phyloP scores from a whole-genome alignment of 768 basidiomycete genomes.

The Dioszegia aurantiaca region DNA sequence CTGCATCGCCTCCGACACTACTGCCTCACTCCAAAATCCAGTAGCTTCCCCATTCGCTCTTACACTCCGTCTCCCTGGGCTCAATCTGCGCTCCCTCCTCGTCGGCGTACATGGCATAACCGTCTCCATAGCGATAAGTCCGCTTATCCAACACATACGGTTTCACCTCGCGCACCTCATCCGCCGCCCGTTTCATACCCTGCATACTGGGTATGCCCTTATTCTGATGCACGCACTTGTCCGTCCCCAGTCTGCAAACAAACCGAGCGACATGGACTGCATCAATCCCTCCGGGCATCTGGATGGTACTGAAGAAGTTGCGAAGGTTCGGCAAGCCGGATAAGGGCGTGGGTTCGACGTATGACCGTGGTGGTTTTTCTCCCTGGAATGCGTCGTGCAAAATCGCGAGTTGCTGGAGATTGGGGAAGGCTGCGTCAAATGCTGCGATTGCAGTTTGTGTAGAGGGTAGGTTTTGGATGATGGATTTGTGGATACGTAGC shows the following conservation, averaged over 20 bases:
- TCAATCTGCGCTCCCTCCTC: background rate
- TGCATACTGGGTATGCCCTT: background rate
- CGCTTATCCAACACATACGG: background rate
- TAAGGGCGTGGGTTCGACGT: background rate
- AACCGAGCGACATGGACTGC: background rate
- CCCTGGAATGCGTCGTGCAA: background rate
- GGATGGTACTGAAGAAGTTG: background rate
- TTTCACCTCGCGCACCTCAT: background rate
- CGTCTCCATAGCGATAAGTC: background rate
- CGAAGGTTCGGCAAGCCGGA: slow-evolving; percentile 2
- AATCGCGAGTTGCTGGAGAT: background rate
- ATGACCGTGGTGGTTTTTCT: background rate
- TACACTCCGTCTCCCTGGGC: background rate
- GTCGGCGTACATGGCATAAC: background rate
- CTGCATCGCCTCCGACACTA: too few species aligned
- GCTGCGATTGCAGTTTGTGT: slow-evolving; percentile 4
- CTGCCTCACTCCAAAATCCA: background rate
- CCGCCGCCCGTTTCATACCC: background rate
- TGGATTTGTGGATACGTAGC: background rate
- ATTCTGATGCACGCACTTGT: background rate
- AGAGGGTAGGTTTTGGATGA: slow-evolving; percentile 4
- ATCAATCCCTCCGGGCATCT: background rate
- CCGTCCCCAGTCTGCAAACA: background rate
- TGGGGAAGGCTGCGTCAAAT: background rate
- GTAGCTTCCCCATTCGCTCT: slow-evolving; percentile 1